Conservation (phyloP, 257 asterid species). For the Nicotiana attenuata region DNA sequence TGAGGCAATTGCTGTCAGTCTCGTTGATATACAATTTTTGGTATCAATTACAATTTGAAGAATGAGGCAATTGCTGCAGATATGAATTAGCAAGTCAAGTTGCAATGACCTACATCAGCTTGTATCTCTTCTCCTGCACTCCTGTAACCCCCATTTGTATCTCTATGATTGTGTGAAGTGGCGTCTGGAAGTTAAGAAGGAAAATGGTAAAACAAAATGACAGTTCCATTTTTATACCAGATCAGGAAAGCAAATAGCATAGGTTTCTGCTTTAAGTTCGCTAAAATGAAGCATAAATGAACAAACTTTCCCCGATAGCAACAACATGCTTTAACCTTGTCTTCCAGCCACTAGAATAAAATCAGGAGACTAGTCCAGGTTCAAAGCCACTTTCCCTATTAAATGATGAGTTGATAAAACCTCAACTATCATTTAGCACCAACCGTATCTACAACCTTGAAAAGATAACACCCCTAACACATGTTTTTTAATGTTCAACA, state of each 20-base stretch:
- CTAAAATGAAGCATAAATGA: background rate
- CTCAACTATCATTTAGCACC: background rate
- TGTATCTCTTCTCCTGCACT: constrained; percentile 97
- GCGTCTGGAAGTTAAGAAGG: constrained; percentile 49
- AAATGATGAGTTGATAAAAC: background rate
- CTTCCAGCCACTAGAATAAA: background rate
- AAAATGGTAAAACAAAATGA: background rate
- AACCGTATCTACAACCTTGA: background rate
- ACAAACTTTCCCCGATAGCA: background rate
- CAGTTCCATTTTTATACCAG: background rate
- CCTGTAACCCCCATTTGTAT: constrained; percentile 99
- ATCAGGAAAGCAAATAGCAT: background rate
- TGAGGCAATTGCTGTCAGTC: too few relatives aligned
- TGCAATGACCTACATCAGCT: constrained; percentile 51
- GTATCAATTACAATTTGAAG: background rate
- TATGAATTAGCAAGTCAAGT: constrained; percentile 5
- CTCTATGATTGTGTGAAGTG: constrained; percentile 96
- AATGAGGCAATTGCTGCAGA: constrained; percentile 6
- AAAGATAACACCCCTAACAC: background rate
- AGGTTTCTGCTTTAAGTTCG: background rate
- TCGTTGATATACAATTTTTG: background rate
- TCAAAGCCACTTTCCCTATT: background rate
- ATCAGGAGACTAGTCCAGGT: background rate
- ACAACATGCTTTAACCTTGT: background rate
- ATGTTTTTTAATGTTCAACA: background rate